Evolutionary conservation across 805 yeast species (phyloP).

Genomic region (Spathaspora sp.): DNA sequence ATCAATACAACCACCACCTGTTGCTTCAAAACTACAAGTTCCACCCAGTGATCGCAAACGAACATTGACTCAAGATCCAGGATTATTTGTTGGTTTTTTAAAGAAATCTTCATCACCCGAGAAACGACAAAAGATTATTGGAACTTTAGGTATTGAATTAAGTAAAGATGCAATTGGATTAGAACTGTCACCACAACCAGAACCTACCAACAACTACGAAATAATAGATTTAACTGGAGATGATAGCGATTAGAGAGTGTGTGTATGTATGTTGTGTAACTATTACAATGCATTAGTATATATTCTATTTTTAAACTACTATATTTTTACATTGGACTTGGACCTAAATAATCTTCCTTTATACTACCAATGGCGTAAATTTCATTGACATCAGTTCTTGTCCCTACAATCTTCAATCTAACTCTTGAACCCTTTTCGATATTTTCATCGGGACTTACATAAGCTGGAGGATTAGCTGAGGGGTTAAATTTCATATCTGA

Average conservation of each 20-base stretch:
- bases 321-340: slow-evolving; percentile 41
- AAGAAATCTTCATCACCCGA: neutral
- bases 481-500: slow-evolving; percentile 92
- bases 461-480: slow-evolving; percentile 97
- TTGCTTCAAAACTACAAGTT: too few relatives aligned
- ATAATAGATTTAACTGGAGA: slow-evolving; percentile 2
- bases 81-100: neutral
- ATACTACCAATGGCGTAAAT: slow-evolving; percentile 97
- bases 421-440: slow-evolving; percentile 93
- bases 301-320: neutral
- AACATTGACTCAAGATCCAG: neutral
- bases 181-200: neutral
- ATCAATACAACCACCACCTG: too few relatives aligned
- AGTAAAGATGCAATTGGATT: slow-evolving; percentile 4
- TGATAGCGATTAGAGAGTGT: slow-evolving; percentile 1
- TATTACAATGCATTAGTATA: neutral
- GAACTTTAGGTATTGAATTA: slow-evolving; percentile 11
- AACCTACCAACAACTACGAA: neutral
- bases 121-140: slow-evolving; percentile 9
- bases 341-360: slow-evolving; percentile 96
- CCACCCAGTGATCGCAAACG: too few relatives aligned
- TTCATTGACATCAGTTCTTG: slow-evolving; percentile 94
- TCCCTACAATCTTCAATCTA: slow-evolving; percentile 93
- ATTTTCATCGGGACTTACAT: slow-evolving; percentile 90
- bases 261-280: neutral